Evolutionary conservation across 2,329 filamentous ascomycete genomes (phyloP).

Genomic region (Pyrenophora seminiperda): DNA sequence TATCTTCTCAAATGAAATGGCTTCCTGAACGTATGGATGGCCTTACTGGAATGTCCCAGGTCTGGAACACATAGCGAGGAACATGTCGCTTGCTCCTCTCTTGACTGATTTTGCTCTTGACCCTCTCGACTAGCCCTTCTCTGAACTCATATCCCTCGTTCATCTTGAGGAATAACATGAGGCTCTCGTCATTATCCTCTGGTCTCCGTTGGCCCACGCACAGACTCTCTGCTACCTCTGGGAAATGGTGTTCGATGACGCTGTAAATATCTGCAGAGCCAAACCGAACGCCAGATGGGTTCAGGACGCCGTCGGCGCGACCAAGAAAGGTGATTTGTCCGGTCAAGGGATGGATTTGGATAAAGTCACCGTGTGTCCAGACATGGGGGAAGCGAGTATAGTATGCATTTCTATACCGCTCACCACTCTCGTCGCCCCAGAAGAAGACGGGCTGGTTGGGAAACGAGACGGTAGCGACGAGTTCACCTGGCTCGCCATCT

Average conservation of each 20-base stretch:
- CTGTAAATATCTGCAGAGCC: constrained; percentile 81
- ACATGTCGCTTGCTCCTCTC: constrained; percentile 76
- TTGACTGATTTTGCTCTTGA: constrained; percentile 68
- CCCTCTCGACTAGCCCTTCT: constrained; percentile 56
- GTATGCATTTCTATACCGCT: constrained; percentile 54
- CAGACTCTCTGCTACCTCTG: constrained; percentile 70
- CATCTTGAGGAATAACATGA: constrained; percentile 66
- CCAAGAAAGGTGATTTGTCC: constrained; percentile 70
- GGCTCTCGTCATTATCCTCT: constrained; percentile 61
- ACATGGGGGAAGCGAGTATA: constrained; percentile 60
- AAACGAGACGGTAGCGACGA: constrained; percentile 72
- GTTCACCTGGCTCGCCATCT: constrained; percentile 72
- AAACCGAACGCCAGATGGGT: constrained; percentile 78
- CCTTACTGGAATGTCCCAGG: constrained; percentile 78
- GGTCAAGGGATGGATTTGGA: constrained; percentile 70
- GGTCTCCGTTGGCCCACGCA: constrained; percentile 78
- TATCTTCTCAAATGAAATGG: not conserved
- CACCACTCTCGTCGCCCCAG: constrained; percentile 51
- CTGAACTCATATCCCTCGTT: constrained; percentile 55
- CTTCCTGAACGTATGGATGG: too few relatives aligned
- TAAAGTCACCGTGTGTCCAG: constrained; percentile 85
- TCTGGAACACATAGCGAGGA: constrained; percentile 78
- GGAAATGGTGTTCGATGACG: constrained; percentile 71
- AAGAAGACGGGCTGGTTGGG: constrained; percentile 71
- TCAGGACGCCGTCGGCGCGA: constrained; percentile 77